These are phyloP conservation scores for Diospyros lotus DNA, from an alignment of 148 eudicot genomes.

Conservation along the genomic window DNA sequence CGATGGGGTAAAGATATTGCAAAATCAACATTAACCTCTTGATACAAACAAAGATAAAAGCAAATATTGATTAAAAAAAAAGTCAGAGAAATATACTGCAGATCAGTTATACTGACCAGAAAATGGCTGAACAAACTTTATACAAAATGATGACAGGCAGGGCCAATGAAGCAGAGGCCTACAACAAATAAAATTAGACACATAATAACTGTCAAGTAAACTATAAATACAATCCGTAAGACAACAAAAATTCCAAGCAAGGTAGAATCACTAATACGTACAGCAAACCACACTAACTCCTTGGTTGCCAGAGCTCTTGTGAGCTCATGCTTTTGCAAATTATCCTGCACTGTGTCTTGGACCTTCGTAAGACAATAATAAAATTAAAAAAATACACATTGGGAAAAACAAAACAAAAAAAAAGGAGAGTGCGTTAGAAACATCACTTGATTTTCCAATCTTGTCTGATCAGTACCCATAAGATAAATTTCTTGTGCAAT, in stretches of 20 bases:
- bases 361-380: conserved; percentile 35
- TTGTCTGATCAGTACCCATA: background rate
- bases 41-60: background rate
- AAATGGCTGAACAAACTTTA: conserved; percentile 49
- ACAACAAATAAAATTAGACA: conserved; percentile 15
- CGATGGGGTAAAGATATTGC: background rate
- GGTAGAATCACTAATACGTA: conserved; percentile 28
- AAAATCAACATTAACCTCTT: background rate
- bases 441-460: background rate
- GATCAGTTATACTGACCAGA: conserved; percentile 47
- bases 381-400: background rate
- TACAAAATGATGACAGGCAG: conserved; percentile 63
- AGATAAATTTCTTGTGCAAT: too few relatives aligned
- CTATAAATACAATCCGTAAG: background rate
- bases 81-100: background rate
- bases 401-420: too few relatives aligned
- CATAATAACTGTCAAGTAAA: conserved; percentile 2
- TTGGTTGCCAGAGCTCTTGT: conserved; percentile 73
- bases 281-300: conserved; percentile 87
- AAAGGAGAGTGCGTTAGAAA: background rate
- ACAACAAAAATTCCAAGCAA: background rate
- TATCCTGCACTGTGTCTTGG: conserved; percentile 69
- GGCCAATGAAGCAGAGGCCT: conserved; percentile 90
- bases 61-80: background rate
- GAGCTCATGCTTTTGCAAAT: conserved; percentile 65